These are phyloP conservation scores for Danielia reshetovae DNA, from an alignment of 805 yeast genomes.

Conservation along the genomic window DNA sequence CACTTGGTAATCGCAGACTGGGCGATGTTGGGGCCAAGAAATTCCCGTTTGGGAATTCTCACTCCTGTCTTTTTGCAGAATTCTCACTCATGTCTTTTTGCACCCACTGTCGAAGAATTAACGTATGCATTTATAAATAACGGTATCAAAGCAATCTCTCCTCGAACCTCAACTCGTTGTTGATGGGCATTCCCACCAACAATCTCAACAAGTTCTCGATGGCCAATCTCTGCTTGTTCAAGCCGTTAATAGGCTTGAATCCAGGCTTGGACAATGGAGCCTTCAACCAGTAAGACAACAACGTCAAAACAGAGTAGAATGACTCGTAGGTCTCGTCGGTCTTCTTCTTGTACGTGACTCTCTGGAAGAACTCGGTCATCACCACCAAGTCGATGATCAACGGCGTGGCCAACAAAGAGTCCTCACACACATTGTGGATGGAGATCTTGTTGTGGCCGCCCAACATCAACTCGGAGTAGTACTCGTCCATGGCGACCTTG, in stretches of 20 bases:
- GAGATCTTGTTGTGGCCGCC: conserved; percentile 96
- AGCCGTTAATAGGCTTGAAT: conserved; percentile 83
- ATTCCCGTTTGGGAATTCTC: too few species aligned
- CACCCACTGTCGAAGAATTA: too few species aligned
- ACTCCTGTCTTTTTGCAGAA: too few species aligned
- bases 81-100: too few species aligned
- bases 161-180: conserved; percentile 90
- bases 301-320: conserved; percentile 81
- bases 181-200: conserved; percentile 84
- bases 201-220: conserved; percentile 87
- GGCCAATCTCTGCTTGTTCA: conserved; percentile 92
- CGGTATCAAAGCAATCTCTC: conserved; percentile 64
- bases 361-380: conserved; percentile 83
- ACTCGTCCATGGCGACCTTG: conserved; percentile 98
- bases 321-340: conserved; percentile 50
- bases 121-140: too few species aligned
- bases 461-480: conserved; percentile 92
- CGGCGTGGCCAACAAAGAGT: conserved; percentile 91
- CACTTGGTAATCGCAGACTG: too few species aligned
- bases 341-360: conserved; percentile 72
- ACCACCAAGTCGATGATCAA: conserved; percentile 87
- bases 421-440: conserved; percentile 95
- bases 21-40: too few species aligned
- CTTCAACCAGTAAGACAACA: conserved; percentile 92
- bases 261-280: conserved; percentile 95